A percentile compares a stretch with the other conserved stretches of the same genome.
Conservation (phyloP, 1,284 basidiomycete species). For the Microbotryum lychnidis-dioicae region DNA sequence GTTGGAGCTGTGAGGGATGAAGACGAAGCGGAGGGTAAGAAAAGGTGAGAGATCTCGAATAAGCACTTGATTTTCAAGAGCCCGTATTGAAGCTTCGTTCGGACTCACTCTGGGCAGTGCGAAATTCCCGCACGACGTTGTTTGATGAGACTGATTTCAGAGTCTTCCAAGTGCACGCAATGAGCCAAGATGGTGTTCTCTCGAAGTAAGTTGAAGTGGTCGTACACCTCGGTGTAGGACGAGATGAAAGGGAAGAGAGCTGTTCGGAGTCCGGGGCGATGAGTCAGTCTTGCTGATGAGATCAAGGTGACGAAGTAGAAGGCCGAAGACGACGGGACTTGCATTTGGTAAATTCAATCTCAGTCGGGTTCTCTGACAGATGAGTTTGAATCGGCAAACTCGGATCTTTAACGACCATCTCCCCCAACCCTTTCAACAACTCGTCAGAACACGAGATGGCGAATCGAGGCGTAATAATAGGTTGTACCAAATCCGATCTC, state of each 20-base stretch:
- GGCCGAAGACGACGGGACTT: neutral
- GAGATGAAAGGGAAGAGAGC: conserved; percentile 36
- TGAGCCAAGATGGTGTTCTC: conserved; percentile 81
- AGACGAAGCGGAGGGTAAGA: neutral
- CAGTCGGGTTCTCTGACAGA: conserved; percentile 73
- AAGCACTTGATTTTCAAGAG: neutral
- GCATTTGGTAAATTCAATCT: conserved; percentile 50
- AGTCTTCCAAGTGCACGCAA: conserved; percentile 65
- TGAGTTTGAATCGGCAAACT: conserved; percentile 81
- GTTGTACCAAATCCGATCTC: conserved; percentile 55
- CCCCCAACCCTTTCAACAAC: conserved; percentile 60
- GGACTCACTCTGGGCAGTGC: conserved; percentile 77
- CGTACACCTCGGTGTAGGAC: conserved; percentile 57
- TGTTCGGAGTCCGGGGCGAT: neutral
- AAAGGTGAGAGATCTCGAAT: neutral
- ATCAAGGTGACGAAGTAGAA: neutral
- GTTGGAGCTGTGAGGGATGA: conserved; percentile 46
- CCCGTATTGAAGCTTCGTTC: neutral
- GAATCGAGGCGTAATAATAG: conserved; percentile 88
- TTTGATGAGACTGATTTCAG: conserved; percentile 67
- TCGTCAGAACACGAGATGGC: conserved; percentile 78
- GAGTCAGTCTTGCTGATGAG: too few relatives aligned
- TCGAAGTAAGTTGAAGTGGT: conserved; percentile 64
- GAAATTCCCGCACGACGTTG: conserved; percentile 64
- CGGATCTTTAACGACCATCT: conserved; percentile 44